Percentiles rank a stretch among this genome's conserved stretches.
These are phyloP conservation scores for Paracamarosporium sp. DNA, from an alignment of 2,329 filamentous ascomycete species.

Conservation along the genomic window DNA sequence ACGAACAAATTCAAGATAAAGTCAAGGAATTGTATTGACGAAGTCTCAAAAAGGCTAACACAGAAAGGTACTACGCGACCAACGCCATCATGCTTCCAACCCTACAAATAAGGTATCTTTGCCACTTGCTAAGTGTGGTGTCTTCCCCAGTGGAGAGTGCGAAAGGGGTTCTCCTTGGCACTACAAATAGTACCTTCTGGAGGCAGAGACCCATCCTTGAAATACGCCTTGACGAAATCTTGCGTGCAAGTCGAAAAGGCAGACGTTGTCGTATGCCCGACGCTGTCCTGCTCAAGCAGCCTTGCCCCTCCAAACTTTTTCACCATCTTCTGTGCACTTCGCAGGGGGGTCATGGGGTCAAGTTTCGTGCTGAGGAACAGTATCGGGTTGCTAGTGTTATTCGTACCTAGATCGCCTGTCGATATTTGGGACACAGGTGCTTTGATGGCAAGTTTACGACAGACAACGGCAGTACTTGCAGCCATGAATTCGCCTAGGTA, in stretches of 20 bases:
- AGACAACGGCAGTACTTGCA: slow-evolving; percentile 11
- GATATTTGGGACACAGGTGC: slow-evolving; percentile 16
- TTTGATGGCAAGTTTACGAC: slow-evolving; percentile 14
- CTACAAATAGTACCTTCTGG: slow-evolving; percentile 4
- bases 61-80: not conserved
- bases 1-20: too few species aligned
- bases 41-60: not conserved
- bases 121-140: not conserved
- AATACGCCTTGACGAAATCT: slow-evolving; percentile 13
- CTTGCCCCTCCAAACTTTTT: slow-evolving; percentile 17
- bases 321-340: slow-evolving; percentile 19
- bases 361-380: slow-evolving; percentile 17
- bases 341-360: slow-evolving; percentile 21
- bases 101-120: not conserved
- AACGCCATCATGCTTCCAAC: not conserved
- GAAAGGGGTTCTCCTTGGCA: not conserved
- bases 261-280: slow-evolving; percentile 13
- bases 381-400: slow-evolving; percentile 16
- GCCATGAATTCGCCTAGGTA: slow-evolving; percentile 22
- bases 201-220: not conserved
- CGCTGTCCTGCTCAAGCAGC: slow-evolving; percentile 14
- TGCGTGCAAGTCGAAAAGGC: slow-evolving; percentile 16
- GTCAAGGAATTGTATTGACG: too few species aligned
- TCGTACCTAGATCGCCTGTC: slow-evolving; percentile 8
- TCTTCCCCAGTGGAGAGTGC: not conserved